Percentiles rank a stretch among this genome's conserved stretches.
phyloP scores from a whole-genome alignment of 495 filamentous ascomycete genomes.

The Staphylotrichum longicolle region DNA sequence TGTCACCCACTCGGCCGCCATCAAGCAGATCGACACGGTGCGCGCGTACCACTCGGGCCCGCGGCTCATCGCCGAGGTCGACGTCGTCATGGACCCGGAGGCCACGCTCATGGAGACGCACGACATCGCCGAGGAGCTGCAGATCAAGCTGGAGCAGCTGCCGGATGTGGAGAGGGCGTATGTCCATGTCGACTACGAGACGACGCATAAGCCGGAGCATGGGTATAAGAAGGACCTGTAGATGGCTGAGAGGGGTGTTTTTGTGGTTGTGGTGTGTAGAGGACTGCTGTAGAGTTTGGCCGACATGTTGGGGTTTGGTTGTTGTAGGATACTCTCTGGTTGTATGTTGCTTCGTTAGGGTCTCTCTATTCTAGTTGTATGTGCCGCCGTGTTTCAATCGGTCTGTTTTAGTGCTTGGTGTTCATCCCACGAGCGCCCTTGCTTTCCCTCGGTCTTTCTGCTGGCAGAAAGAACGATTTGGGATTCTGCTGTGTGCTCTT shows the following conservation, averaged over 20 bases:
- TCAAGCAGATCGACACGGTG: conserved; percentile 89
- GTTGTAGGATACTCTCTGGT: no score
- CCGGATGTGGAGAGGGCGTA: conserved; percentile 93
- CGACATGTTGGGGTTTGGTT: no score
- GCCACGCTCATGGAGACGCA: conserved; percentile 74
- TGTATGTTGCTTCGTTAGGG: no score
- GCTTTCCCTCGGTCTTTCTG: no score
- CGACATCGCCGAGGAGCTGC: conserved; percentile 90
- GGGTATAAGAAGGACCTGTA: conserved; percentile 55
- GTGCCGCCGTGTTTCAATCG: no score
- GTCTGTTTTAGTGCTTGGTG: no score
- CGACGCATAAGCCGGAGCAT: conserved; percentile 87
- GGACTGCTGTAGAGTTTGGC: no score
- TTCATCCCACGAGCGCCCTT: no score
- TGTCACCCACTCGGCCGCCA: conserved; percentile 80
- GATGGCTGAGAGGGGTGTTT: not conserved
- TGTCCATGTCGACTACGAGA: conserved; percentile 95
- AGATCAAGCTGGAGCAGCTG: conserved; percentile 89
- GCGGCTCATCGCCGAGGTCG: conserved; percentile 84
- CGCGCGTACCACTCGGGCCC: conserved; percentile 90
- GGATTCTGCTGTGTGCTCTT: no score
- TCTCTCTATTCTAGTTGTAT: no score
- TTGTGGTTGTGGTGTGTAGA: not conserved
- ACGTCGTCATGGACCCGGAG: conserved; percentile 77
- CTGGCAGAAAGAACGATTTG: no score